Conservation (phyloP, 129 eudicot genomes). For the Flaveria trinervia region DNA sequence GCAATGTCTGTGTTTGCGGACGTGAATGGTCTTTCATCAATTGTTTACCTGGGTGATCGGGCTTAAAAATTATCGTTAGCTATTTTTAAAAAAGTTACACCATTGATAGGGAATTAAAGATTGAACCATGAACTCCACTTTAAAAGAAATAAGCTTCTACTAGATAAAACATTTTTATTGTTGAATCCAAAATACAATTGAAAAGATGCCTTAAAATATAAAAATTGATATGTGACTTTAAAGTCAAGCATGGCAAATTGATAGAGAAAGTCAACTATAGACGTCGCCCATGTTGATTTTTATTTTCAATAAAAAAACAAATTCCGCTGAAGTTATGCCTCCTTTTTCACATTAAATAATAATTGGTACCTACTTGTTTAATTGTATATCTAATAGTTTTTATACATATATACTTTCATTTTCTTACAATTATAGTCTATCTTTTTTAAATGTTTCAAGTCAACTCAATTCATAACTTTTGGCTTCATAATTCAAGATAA, state of each 20-base stretch:
- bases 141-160: no score
- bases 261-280: slow-evolving; percentile 27
- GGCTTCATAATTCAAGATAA: neutral
- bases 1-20: no score
- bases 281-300: slow-evolving; percentile 29
- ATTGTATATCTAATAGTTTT: neutral
- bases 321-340: slow-evolving; percentile 23
- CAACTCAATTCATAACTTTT: neutral
- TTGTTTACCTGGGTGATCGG: no score
- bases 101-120: no score
- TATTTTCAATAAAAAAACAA: neutral
- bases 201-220: neutral
- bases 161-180: no score
- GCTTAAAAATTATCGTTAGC: no score
- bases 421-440: neutral
- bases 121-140: no score
- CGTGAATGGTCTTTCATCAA: no score
- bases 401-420: neutral
- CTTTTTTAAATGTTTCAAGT: neutral
- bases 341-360: slow-evolving; percentile 12
- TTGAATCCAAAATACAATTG: neutral
- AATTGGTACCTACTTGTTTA: neutral
- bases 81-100: no score
- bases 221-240: neutral
- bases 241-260: slow-evolving; percentile 30